Conservation (phyloP, 192 early-diverging fungal genomes). For the Cetraspora pellucida region DNA sequence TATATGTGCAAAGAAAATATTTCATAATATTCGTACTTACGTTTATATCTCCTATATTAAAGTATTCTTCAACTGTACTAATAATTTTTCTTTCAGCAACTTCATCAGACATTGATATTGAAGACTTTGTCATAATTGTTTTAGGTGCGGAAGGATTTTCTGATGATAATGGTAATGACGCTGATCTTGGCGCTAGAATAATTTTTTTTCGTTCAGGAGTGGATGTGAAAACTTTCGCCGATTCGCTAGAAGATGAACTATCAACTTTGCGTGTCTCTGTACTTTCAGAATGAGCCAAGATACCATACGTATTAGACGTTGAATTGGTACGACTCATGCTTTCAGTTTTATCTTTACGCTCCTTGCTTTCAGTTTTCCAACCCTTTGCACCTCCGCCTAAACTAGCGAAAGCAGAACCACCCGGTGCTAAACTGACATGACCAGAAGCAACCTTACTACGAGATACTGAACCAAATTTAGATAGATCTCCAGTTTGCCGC, state of each 20-base stretch:
- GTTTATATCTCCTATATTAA: slow-evolving; percentile 12
- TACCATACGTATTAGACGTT: slow-evolving; percentile 50
- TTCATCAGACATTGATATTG: slow-evolving; percentile 40
- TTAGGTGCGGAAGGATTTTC: slow-evolving; percentile 32
- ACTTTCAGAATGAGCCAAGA: slow-evolving; percentile 44
- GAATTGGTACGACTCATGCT: slow-evolving; percentile 46
- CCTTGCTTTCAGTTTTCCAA: slow-evolving; percentile 52
- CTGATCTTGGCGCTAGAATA: slow-evolving; percentile 9
- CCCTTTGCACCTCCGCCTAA: slow-evolving; percentile 46
- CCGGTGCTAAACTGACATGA: slow-evolving; percentile 57
- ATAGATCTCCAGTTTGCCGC: slow-evolving; percentile 70
- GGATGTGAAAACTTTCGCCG: slow-evolving; percentile 21
- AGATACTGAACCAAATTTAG: slow-evolving; percentile 73
- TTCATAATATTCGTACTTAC: slow-evolving; percentile 45
- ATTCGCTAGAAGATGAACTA: background rate
- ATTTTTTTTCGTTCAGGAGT: slow-evolving; percentile 25
- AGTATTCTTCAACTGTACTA: slow-evolving; percentile 40
- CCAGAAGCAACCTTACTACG: slow-evolving; percentile 51
- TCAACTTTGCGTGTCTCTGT: slow-evolving; percentile 39
- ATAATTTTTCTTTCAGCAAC: slow-evolving; percentile 35
- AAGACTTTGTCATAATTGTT: slow-evolving; percentile 34
- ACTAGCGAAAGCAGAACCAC: slow-evolving; percentile 46
- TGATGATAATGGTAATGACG: slow-evolving; percentile 1
- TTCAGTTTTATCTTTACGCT: slow-evolving; percentile 47
- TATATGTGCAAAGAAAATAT: slow-evolving; percentile 23